phyloP scores from a whole-genome alignment of 371 early-diverging fungal genomes.

The Mucor velutinosus region DNA sequence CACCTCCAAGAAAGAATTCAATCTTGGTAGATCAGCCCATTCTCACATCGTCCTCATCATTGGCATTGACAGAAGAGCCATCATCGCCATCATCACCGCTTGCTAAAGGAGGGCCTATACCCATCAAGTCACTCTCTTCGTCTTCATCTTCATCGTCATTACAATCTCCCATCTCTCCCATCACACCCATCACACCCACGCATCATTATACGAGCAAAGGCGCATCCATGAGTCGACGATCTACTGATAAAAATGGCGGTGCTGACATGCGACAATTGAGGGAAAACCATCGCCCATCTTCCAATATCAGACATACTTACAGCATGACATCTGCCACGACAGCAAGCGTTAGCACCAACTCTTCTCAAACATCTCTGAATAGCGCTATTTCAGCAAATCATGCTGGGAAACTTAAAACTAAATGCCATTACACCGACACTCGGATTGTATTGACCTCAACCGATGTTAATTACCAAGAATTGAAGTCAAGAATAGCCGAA shows the following conservation, averaged over 20 bases:
- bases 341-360: conserved; percentile 5
- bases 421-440: conserved; percentile 76
- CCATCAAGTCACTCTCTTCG: background rate
- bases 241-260: background rate
- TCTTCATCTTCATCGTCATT: background rate
- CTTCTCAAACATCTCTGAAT: conserved; percentile 1
- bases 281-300: background rate
- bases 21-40: background rate
- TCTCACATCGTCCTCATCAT: background rate
- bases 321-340: background rate
- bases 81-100: background rate
- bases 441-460: conserved; percentile 68
- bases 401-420: conserved; percentile 70
- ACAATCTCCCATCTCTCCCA: background rate
- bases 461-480: conserved; percentile 58
- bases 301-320: background rate
- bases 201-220: background rate
- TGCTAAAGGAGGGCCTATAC: background rate
- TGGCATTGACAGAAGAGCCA: background rate
- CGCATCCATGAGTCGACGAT: background rate
- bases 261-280: background rate
- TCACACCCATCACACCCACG: background rate
- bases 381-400: background rate
- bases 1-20: background rate
- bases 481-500: conserved; percentile 61